These are phyloP conservation scores for Pseudonectria foliicola DNA, from an alignment of 2,329 filamentous ascomycete species.

Conservation along the genomic window DNA sequence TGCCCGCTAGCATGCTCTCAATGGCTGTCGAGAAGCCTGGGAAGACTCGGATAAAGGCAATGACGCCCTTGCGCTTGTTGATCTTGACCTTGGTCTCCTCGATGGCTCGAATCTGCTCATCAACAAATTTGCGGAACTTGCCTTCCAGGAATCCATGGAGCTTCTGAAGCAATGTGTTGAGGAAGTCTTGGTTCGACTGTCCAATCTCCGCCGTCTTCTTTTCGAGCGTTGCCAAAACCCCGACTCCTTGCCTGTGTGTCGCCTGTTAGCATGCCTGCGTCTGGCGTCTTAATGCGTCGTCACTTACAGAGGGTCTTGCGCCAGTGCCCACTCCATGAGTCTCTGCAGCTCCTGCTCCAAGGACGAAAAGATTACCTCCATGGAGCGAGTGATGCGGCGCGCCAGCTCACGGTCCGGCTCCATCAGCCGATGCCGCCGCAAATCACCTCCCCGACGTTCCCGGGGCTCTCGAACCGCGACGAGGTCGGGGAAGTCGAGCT, in stretches of 20 bases:
- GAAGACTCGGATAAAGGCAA: slow-evolving; percentile 90
- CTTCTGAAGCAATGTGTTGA: slow-evolving; percentile 72
- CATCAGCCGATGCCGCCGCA: slow-evolving; percentile 68
- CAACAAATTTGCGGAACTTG: slow-evolving; percentile 81
- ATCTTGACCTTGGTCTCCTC: slow-evolving; percentile 99
- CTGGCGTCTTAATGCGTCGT: no score
- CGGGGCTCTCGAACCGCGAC: slow-evolving; percentile 60
- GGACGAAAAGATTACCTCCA: slow-evolving; percentile 84
- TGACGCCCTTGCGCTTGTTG: slow-evolving; percentile 96
- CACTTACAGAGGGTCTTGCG: slow-evolving; percentile 72
- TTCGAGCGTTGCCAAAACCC: slow-evolving; percentile 74
- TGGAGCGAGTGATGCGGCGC: slow-evolving; percentile 74
- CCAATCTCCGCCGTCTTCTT: slow-evolving; percentile 71
- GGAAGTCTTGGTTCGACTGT: slow-evolving; percentile 89
- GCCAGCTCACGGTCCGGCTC: slow-evolving; percentile 85
- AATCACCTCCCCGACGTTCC: slow-evolving; percentile 62
- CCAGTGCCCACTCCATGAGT: slow-evolving; percentile 77
- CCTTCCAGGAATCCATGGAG: slow-evolving; percentile 67
- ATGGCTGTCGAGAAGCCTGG: slow-evolving; percentile 76
- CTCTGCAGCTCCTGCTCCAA: slow-evolving; percentile 70
- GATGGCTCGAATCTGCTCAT: slow-evolving; percentile 90
- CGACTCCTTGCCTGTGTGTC: slow-evolving; percentile 75
- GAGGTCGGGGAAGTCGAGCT: slow-evolving; percentile 74
- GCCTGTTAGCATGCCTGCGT: slow-evolving; percentile 11
- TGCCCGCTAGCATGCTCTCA: slow-evolving; percentile 69